Conservation (phyloP, 805 yeast genomes). For the Candida boleticola region DNA sequence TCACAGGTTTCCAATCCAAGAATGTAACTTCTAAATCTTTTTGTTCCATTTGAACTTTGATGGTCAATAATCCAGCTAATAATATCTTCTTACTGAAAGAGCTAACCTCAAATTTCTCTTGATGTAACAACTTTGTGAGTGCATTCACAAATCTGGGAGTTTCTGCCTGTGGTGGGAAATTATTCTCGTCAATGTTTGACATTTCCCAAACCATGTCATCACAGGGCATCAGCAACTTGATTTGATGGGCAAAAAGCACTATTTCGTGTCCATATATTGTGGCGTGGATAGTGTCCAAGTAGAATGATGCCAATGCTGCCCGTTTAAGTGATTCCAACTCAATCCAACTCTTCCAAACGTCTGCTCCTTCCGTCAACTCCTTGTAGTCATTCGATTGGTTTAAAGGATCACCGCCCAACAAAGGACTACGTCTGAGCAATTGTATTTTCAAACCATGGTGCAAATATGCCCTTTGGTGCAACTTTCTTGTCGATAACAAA, state of each 20-base stretch:
- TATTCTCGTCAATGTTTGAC: constrained; percentile 15
- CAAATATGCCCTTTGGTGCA: constrained; percentile 79
- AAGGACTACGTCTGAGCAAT: constrained; percentile 21
- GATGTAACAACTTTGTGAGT: constrained; percentile 19
- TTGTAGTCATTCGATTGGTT: constrained; percentile 22
- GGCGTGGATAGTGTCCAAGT: constrained; percentile 34
- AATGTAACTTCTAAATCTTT: constrained; percentile 24
- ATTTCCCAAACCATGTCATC: constrained; percentile 29
- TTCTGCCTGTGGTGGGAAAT: constrained; percentile 10
- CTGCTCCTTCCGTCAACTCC: constrained; percentile 5
- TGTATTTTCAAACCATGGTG: constrained; percentile 71
- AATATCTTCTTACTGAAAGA: constrained; percentile 22
- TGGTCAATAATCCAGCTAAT: constrained; percentile 25
- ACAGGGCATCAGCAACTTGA: constrained; percentile 26
- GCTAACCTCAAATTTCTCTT: constrained; percentile 18
- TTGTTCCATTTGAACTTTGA: constrained; percentile 30
- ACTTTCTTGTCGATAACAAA: constrained; percentile 54
- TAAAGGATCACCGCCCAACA: constrained; percentile 41
- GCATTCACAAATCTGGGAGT: constrained; percentile 25
- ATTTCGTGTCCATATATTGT: constrained; percentile 32
- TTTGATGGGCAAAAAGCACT: constrained; percentile 25
- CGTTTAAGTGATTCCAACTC: constrained; percentile 35
- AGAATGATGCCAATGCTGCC: constrained; percentile 34
- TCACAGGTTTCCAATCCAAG: constrained; percentile 22
- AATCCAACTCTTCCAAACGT: constrained; percentile 33